Base-by-base conservation (phyloP, 768 basidiomycete species). In the Hydnum rufescens region DNA sequence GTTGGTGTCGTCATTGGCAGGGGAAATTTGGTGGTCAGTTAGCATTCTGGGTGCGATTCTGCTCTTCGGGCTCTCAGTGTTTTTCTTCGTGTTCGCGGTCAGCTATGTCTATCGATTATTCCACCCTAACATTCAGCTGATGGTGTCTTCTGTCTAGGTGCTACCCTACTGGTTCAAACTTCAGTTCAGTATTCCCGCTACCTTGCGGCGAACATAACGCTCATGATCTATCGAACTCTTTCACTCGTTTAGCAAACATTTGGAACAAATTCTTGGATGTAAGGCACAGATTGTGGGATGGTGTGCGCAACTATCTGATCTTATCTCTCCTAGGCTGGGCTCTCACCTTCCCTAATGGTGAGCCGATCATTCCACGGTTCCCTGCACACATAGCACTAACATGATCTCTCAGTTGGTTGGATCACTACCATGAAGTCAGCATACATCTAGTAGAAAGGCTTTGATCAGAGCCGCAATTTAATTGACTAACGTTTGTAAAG, bases 231-330 rank as follows among this genome's bases (percentile, higher is more conserved):
- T 8, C 34, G 19, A 28, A 13, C 8, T 13, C 26, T 13, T 25
- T 28, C 26, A 8, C 25, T 47, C 8, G 6, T 28, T 8, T 47
- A 47, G 44, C 13, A 47, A 47, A 25, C 13, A 47, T 28, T 25
- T 47, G 13, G 13, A 47, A 8, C 44, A 47, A 47, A 47, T 47
- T 8, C 44, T 47, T 47, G 44, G 44, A 13, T 47, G 44, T 47
- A 25, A 16, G 44, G n/a, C n/a, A n/a, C n/a, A n/a, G n/a, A n/a
- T n/a, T n/a, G n/a, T n/a, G n/a, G n/a, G n/a, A n/a, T n/a, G n/a
- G n/a, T n/a, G n/a, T n/a, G n/a, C n/a, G n/a, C n/a, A n/a, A n/a
- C n/a, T n/a, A n/a, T n/a, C n/a, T n/a, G n/a, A n/a, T 1, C 1
- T 8, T 47, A 47, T 47, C 8, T 16, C 1, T 13, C 1, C 26